phyloP scores from a whole-genome alignment of 495 filamentous ascomycete genomes.

The Stereocaulon alpinum region DNA sequence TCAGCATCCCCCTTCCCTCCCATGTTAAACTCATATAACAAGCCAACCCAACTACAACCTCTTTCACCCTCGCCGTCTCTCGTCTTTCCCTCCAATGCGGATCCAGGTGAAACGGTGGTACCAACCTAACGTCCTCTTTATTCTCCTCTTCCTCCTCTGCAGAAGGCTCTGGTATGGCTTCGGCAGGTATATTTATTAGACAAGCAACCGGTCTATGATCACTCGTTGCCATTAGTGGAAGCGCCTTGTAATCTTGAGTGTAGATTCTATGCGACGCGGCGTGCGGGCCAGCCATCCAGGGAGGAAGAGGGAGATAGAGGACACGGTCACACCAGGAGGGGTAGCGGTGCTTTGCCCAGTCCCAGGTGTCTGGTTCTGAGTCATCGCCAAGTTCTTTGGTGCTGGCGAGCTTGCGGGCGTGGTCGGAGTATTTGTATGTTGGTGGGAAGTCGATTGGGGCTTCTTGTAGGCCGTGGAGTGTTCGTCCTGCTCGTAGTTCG shows the following conservation, averaged over 20 bases:
- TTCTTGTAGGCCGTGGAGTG: slow-evolving; percentile 68
- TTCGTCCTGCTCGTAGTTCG: slow-evolving; percentile 53
- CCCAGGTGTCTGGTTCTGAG: slow-evolving; percentile 46
- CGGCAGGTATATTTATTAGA: slow-evolving; percentile 47
- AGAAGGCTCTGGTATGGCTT: slow-evolving; percentile 20
- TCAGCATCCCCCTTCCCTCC: slow-evolving; percentile 44
- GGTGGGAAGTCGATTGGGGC: slow-evolving; percentile 70
- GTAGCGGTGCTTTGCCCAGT: slow-evolving; percentile 69
- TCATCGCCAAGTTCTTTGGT: slow-evolving; percentile 22
- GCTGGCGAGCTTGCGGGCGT: slow-evolving; percentile 34
- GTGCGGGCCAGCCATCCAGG: slow-evolving; percentile 29
- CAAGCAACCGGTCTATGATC: slow-evolving; percentile 81
- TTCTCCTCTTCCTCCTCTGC: slow-evolving; percentile 15
- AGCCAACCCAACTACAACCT: slow-evolving; percentile 46
- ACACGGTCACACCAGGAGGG: slow-evolving; percentile 94
- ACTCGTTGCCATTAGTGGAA: slow-evolving; percentile 64
- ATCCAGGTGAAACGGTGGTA: slow-evolving; percentile 46
- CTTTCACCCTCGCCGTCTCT: slow-evolving; percentile 41
- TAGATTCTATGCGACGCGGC: slow-evolving; percentile 28
- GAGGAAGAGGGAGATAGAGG: slow-evolving; percentile 58
- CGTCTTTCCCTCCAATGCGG: slow-evolving; percentile 40
- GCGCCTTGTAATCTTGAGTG: slow-evolving; percentile 53
- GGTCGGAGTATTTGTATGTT: slow-evolving; percentile 70
- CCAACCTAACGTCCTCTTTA: slow-evolving; percentile 23
- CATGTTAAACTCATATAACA: slow-evolving; percentile 51